Percentiles rank a stretch among this genome's conserved stretches.
Conservation (phyloP, 176 grass and related monocot genomes). For the Sorghum bicolor region DNA sequence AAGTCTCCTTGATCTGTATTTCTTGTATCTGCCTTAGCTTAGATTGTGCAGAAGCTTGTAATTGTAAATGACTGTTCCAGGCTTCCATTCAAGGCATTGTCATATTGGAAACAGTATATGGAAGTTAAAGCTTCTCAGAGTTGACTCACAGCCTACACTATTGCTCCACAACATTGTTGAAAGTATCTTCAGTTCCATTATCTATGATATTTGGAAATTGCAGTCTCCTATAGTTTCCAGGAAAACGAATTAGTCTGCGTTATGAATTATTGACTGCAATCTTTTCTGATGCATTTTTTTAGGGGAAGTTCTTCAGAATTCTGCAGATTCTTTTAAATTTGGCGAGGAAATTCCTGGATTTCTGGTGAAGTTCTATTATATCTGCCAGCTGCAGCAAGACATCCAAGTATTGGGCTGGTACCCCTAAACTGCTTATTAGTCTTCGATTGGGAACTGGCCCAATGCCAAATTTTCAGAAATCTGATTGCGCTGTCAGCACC, state of each 20-base stretch:
- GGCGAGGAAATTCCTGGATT: background rate
- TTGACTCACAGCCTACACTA: background rate
- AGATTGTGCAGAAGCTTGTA: slow-evolving; percentile 23
- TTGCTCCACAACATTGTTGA: background rate
- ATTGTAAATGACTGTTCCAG: slow-evolving; percentile 18
- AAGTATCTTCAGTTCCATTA: background rate
- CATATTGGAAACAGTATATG: background rate
- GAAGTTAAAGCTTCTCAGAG: background rate
- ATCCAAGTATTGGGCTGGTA: background rate
- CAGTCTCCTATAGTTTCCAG: background rate
- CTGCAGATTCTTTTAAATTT: background rate
- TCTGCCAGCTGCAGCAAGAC: background rate
- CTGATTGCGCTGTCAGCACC: background rate
- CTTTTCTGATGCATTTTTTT: background rate
- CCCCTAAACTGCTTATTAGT: background rate
- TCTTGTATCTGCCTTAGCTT: background rate
- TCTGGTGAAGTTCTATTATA: background rate
- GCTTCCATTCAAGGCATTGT: background rate
- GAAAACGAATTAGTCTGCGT: background rate
- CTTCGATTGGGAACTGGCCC: background rate
- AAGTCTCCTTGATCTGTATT: background rate
- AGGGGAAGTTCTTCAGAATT: background rate
- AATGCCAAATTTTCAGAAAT: background rate
- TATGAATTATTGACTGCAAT: background rate
- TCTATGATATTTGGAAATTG: background rate